Conservation (phyloP, 768 basidiomycete species). For the Candolleomyces aberdarensis region DNA sequence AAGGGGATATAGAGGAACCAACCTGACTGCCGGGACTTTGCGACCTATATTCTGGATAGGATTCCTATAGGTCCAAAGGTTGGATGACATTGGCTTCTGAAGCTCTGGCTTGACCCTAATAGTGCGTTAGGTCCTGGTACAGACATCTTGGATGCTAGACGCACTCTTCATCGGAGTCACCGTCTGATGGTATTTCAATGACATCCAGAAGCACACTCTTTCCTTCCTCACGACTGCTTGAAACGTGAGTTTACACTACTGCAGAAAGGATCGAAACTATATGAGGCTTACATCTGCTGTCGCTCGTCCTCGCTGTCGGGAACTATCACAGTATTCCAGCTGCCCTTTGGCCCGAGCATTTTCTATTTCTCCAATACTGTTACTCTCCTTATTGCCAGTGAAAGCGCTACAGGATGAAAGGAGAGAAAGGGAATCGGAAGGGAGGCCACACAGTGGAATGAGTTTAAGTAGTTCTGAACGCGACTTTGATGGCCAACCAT, state of each 20-base stretch:
- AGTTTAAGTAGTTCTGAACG: neutral
- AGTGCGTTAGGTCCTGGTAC: neutral
- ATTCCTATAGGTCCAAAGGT: neutral
- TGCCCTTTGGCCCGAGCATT: constrained; percentile 3
- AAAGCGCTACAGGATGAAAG: too few relatives aligned
- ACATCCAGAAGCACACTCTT: neutral
- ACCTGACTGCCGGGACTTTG: neutral
- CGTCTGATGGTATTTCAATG: neutral
- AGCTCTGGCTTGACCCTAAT: neutral
- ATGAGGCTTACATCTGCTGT: constrained; percentile 16
- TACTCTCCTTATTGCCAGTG: too few relatives aligned
- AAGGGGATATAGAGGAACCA: neutral
- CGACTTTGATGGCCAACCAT: neutral
- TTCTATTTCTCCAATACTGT: too few relatives aligned
- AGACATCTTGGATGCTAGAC: neutral
- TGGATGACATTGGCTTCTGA: neutral
- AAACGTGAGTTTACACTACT: too few relatives aligned
- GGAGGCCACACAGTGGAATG: neutral
- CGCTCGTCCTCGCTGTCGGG: constrained; percentile 50
- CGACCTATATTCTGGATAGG: neutral
- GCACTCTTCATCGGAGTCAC: neutral
- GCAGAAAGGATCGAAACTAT: neutral
- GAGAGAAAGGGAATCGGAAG: too few relatives aligned
- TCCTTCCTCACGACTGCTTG: neutral
- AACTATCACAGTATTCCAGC: constrained; percentile 28